Evolutionary conservation across 1,284 basidiomycete species (phyloP), one percentile per base, ranked within the genome.

Genomic region (Cutaneotrichosporon cutaneum): DNA sequence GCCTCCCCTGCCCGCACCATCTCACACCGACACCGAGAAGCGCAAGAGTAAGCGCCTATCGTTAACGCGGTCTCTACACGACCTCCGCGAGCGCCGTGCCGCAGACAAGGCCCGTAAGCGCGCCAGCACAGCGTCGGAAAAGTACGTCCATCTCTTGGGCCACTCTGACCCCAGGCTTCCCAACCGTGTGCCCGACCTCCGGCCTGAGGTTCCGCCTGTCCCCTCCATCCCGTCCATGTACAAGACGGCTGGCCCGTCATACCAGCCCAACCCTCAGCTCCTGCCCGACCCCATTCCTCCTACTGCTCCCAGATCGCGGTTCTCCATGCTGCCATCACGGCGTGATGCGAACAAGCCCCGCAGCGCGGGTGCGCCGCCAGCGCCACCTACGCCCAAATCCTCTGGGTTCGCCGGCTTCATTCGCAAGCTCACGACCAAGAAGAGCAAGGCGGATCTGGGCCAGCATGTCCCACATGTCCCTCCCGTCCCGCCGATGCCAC

Each of bases 181-280:
- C 6, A 14, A 24, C 18, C 26, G 48, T 14, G 14, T 51, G 5
- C 27, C 48, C 18, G 48, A 51, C 16, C 48, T 30, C 26, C 48
- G 27, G 4, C 48, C 48, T 6, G 48, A 51, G 16, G 27, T 51
- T 1, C 61, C 61, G 1, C 61, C 61, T 0, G 61, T 63, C 11
- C 61, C 61, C 3, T 30, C 58, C 16, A 26, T 63, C 5, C 61
- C 61, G 2, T 58, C 54, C n/a, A 63, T 53, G 45, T 60, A 55
- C 56, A 52, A 53, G 50, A n/a, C 52, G 24, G 45, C 45, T 27
- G 45, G 26, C 10, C 22, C 24, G 22, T 48, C 45, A 11, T 18
- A 24, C 24, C 10, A 24, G 30, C 30, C 44, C 35, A 45, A 22
- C 14, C 22, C 11, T 24, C 16, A 42, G 18, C 39, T 8, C 39